These are phyloP conservation scores for Aspergillus amoenus DNA, from an alignment of 2,329 filamentous ascomycete species.

Conservation along the genomic window DNA sequence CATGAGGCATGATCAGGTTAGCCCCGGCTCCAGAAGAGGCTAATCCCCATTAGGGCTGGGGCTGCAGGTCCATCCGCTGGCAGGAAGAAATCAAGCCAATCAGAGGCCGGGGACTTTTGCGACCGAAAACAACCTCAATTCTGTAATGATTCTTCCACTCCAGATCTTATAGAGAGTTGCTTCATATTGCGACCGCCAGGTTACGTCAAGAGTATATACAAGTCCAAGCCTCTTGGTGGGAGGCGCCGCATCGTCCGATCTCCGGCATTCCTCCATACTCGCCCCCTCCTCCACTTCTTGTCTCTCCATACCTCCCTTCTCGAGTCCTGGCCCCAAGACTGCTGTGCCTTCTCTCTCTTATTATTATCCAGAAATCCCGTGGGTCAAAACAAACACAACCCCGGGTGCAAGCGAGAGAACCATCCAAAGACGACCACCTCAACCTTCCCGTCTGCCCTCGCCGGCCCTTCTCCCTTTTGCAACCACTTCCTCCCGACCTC, in stretches of 20 bases:
- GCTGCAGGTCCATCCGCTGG: slow-evolving; percentile 14
- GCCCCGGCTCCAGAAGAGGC: background rate
- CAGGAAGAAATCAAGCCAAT: slow-evolving; percentile 4
- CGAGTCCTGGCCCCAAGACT: background rate
- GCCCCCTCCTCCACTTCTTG: background rate
- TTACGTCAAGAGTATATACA: slow-evolving; percentile 1
- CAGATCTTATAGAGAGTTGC: background rate
- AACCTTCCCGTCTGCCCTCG: background rate
- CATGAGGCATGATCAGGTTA: background rate
- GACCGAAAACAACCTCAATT: slow-evolving; percentile 9
- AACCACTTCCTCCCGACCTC: slow-evolving; percentile 15
- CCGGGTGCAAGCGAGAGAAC: slow-evolving; percentile 23
- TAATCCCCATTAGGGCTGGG: slow-evolving; percentile 6
- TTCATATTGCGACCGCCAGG: background rate
- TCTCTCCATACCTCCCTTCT: slow-evolving; percentile 3
- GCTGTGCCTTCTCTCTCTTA: background rate
- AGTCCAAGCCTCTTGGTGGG: background rate
- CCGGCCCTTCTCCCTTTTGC: background rate
- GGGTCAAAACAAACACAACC: slow-evolving; percentile 38
- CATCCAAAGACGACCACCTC: background rate
- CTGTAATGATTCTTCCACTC: background rate
- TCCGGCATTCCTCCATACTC: background rate
- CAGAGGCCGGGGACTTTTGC: background rate
- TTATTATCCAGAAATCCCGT: slow-evolving; percentile 17
- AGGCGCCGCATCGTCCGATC: background rate